These are phyloP conservation scores for Fusarium sp. DNA, from an alignment of 2,329 filamentous ascomycete genomes.

Conservation along the genomic window DNA sequence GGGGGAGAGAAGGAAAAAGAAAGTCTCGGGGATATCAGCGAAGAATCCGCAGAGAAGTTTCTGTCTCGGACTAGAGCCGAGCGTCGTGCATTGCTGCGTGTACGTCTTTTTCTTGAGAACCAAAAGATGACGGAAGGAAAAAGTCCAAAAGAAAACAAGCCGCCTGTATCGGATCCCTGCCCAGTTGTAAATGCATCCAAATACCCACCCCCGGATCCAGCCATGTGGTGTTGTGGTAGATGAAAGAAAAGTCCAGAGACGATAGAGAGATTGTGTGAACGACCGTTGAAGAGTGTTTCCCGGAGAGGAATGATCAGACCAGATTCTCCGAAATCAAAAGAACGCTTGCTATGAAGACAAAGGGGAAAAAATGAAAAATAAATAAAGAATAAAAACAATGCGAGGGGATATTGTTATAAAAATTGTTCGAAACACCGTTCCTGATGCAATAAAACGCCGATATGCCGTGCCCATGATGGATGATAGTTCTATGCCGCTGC, in stretches of 20 bases:
- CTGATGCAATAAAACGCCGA: slow-evolving; percentile 57
- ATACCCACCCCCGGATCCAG: slow-evolving; percentile 63
- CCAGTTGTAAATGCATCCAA: slow-evolving; percentile 63
- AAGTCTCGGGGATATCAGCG: slow-evolving; percentile 43
- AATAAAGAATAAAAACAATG: slow-evolving; percentile 36
- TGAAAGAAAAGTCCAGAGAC: slow-evolving; percentile 53
- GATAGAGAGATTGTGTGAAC: slow-evolving; percentile 46
- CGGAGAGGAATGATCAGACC: slow-evolving; percentile 48
- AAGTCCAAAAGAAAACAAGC: slow-evolving; percentile 51
- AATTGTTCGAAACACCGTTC: slow-evolving; percentile 52
- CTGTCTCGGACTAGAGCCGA: slow-evolving; percentile 60
- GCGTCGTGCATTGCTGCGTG: slow-evolving; percentile 70
- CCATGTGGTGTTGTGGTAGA: slow-evolving; percentile 59
- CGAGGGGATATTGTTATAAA: slow-evolving; percentile 50
- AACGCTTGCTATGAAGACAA: slow-evolving; percentile 58
- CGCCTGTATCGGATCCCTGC: slow-evolving; percentile 59
- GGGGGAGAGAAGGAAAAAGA: slow-evolving; percentile 31
- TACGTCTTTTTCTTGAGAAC: slow-evolving; percentile 63
- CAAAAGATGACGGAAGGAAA: slow-evolving; percentile 44
- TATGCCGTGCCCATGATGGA: slow-evolving; percentile 47
- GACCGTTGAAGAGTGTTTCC: slow-evolving; percentile 48
- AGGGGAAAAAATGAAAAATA: slow-evolving; percentile 44
- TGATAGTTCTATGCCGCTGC: slow-evolving; percentile 51
- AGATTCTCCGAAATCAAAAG: slow-evolving; percentile 48
- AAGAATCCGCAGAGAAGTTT: slow-evolving; percentile 55